Percentiles rank a stretch among this genome's conserved stretches.
Evolutionary conservation across 768 basidiomycete genomes (phyloP).

Genomic region (Lactarius psammicola): DNA sequence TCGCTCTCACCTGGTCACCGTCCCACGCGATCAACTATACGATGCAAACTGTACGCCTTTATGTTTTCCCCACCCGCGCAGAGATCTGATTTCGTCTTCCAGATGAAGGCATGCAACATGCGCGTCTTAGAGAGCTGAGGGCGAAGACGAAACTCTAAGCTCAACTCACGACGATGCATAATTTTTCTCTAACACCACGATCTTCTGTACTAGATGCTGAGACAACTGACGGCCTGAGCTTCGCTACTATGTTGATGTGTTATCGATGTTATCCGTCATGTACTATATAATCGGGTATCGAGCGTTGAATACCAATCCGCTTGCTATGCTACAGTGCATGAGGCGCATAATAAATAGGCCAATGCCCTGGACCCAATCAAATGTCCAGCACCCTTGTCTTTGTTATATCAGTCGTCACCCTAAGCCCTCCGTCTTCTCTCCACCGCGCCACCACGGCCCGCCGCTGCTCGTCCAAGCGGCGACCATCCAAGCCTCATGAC

Average conservation of each 20-base stretch:
- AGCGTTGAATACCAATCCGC: conserved; percentile 11
- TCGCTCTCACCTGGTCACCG: conserved; percentile 58
- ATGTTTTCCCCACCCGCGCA: not conserved
- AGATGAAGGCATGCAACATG: conserved; percentile 48
- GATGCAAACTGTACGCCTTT: conserved; percentile 72
- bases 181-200: not conserved
- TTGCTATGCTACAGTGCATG: conserved; percentile 25
- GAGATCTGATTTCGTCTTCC: conserved; percentile 8
- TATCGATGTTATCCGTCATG: conserved; percentile 3
- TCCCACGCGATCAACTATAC: conserved; percentile 74
- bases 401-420: not conserved
- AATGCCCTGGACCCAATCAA: conserved; percentile 6
- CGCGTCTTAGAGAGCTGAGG: conserved; percentile 37
- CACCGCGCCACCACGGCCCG: conserved; percentile 28
- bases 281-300: conserved; percentile 8
- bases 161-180: too few relatives aligned
- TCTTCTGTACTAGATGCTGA: not conserved
- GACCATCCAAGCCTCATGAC: conserved; percentile 67
- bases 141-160: conserved; percentile 20
- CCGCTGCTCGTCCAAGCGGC: conserved; percentile 30
- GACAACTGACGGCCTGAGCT: not conserved
- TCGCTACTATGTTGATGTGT: not conserved
- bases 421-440: conserved; percentile 20
- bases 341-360: conserved; percentile 2
- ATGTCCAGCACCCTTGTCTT: conserved; percentile 1